These are phyloP conservation scores for Backusella westeae DNA, from an alignment of 192 early-diverging fungal genomes.

Conservation along the genomic window DNA sequence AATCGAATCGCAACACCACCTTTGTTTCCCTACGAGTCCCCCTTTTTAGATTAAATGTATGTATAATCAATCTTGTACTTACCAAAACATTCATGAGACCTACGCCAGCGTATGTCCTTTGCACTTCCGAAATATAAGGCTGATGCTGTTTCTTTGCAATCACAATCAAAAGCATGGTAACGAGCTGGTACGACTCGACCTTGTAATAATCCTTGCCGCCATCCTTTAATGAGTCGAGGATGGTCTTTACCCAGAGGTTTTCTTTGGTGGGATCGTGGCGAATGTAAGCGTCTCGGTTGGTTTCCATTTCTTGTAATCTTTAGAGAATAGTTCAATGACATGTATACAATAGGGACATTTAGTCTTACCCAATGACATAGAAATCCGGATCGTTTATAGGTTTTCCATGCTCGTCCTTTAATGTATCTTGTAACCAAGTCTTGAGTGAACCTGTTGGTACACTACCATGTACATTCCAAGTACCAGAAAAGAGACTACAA, in stretches of 20 bases:
- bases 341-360: neutral
- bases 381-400: slow-evolving; percentile 51
- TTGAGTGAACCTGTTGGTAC: slow-evolving; percentile 54
- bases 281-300: slow-evolving; percentile 83
- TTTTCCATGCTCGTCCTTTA: slow-evolving; percentile 37
- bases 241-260: slow-evolving; percentile 72
- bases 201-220: slow-evolving; percentile 56
- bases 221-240: slow-evolving; percentile 63
- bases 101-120: slow-evolving; percentile 69
- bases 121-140: slow-evolving; percentile 58
- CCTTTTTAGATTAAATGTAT: neutral
- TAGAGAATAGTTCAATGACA: neutral
- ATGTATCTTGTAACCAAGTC: slow-evolving; percentile 59
- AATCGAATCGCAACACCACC: slow-evolving; percentile 86
- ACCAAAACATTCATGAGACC: slow-evolving; percentile 82
- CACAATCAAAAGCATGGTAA: slow-evolving; percentile 87
- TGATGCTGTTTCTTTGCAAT: slow-evolving; percentile 60
- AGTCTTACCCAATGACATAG: slow-evolving; percentile 66
- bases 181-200: slow-evolving; percentile 78
- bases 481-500: slow-evolving; percentile 70
- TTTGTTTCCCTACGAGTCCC: slow-evolving; percentile 80
- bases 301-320: slow-evolving; percentile 90
- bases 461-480: slow-evolving; percentile 91
- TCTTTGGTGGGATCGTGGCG: slow-evolving; percentile 78
- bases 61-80: neutral